Percentiles rank a stretch among this genome's conserved stretches.
phyloP scores from a whole-genome alignment of 1,284 basidiomycete genomes.

The Ganoderma resinaceum region DNA sequence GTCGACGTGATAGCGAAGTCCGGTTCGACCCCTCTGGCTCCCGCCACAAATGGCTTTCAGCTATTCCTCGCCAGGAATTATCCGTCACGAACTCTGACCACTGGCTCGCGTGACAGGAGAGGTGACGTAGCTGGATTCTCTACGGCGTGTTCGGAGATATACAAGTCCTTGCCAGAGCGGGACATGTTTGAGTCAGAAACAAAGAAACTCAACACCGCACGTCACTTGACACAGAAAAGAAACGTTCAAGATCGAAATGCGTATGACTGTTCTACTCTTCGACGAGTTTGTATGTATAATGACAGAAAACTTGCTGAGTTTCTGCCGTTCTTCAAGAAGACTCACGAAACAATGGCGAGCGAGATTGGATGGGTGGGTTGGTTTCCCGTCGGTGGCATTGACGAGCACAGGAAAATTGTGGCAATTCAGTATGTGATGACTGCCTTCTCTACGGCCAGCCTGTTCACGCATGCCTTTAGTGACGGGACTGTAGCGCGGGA shows the following conservation, averaged over 20 bases:
- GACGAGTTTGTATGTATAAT: background rate
- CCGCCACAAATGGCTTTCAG: background rate
- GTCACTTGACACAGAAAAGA: too few relatives aligned
- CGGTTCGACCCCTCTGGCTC: background rate
- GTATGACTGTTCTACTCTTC: background rate
- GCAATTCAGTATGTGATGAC: constrained; percentile 2
- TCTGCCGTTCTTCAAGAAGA: background rate
- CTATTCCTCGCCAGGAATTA: background rate
- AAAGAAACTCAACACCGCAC: background rate
- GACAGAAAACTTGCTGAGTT: background rate
- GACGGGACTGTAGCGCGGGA: background rate
- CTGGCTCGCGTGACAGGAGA: background rate
- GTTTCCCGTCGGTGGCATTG: background rate
- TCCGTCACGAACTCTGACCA: background rate
- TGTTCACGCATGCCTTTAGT: background rate
- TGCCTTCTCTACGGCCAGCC: too few relatives aligned
- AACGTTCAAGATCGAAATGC: background rate
- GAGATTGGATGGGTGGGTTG: background rate
- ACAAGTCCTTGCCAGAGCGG: background rate
- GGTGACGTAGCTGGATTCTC: background rate
- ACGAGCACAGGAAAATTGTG: background rate
- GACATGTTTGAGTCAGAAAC: background rate
- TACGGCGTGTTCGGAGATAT: background rate
- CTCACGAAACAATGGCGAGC: background rate
- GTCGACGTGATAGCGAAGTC: background rate